These are phyloP conservation scores for Porphyrellus sp. DNA, from an alignment of 1,284 basidiomycete species.

Conservation along the genomic window DNA sequence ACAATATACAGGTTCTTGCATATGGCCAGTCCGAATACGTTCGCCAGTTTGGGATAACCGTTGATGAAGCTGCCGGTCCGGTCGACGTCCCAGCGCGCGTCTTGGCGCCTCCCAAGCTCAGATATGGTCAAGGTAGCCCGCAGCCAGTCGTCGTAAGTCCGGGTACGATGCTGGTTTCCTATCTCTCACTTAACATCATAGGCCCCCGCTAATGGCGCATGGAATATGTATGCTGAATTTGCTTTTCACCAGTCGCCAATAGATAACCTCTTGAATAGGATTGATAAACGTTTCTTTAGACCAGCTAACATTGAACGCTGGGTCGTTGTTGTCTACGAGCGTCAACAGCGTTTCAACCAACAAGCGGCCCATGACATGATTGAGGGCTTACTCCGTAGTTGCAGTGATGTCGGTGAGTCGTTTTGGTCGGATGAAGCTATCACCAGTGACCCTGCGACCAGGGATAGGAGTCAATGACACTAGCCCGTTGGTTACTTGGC, in stretches of 20 bases:
- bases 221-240: slow-evolving; percentile 56
- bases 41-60: slow-evolving; percentile 60
- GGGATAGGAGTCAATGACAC: slow-evolving; percentile 49
- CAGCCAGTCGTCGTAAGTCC: slow-evolving; percentile 52
- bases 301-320: slow-evolving; percentile 52
- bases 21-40: slow-evolving; percentile 76
- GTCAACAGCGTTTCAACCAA: slow-evolving; percentile 48
- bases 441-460: slow-evolving; percentile 22
- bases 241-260: neutral
- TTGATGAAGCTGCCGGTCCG: slow-evolving; percentile 47
- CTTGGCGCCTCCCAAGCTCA: slow-evolving; percentile 56
- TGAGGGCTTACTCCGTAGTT: slow-evolving; percentile 44
- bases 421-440: neutral
- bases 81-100: slow-evolving; percentile 58
- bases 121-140: slow-evolving; percentile 53
- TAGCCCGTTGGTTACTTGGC: slow-evolving; percentile 46
- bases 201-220: slow-evolving; percentile 60
- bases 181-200: slow-evolving; percentile 24
- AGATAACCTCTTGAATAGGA: slow-evolving; percentile 39
- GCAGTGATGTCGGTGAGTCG: slow-evolving; percentile 54
- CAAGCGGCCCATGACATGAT: slow-evolving; percentile 49
- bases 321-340: slow-evolving; percentile 64
- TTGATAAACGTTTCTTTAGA: slow-evolving; percentile 60
- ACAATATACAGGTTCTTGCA: slow-evolving; percentile 49
- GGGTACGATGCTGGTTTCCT: neutral